Percentiles rank a stretch among this genome's conserved stretches.
phyloP scores from a whole-genome alignment of 371 early-diverging fungal genomes.

The Fennellomyces sp. region DNA sequence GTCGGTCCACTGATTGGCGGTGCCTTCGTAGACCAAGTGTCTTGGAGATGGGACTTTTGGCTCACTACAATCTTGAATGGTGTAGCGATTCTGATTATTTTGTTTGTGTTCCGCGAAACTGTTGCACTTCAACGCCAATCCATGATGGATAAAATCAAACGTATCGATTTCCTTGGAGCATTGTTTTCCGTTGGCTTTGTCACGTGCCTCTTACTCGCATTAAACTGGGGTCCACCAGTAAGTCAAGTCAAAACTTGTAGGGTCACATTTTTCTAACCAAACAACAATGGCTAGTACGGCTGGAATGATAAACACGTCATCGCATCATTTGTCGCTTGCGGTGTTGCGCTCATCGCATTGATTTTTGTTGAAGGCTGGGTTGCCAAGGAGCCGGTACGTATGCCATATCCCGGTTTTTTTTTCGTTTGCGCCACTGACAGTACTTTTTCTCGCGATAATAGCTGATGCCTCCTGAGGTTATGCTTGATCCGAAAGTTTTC shows the following conservation, averaged over 20 bases:
- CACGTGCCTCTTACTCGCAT: conserved; percentile 48
- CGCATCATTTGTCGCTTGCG: conserved; percentile 18
- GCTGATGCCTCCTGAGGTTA: conserved; percentile 14
- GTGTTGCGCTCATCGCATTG: conserved; percentile 5
- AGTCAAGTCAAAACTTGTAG: background rate
- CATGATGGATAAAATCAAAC: conserved; percentile 52
- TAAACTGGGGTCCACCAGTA: conserved; percentile 50
- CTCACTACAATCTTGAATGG: conserved; percentile 73
- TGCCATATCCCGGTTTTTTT: conserved; percentile 10
- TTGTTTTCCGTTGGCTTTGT: conserved; percentile 15
- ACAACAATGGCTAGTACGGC: background rate
- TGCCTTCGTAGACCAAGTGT: conserved; percentile 52
- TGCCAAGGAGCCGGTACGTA: conserved; percentile 17
- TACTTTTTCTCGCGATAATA: background rate
- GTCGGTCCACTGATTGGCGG: conserved; percentile 69
- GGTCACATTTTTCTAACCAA: too few relatives aligned
- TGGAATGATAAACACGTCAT: conserved; percentile 5
- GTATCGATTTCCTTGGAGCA: conserved; percentile 61
- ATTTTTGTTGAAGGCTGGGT: conserved; percentile 17
- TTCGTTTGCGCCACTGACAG: background rate
- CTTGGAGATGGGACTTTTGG: conserved; percentile 55
- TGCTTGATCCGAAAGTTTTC: conserved; percentile 7
- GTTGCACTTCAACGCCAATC: conserved; percentile 37
- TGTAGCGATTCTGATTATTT: conserved; percentile 49
- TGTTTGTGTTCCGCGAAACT: conserved; percentile 50